Evolutionary conservation across 805 yeast genomes (phyloP).

Genomic region (Candida caryicola): DNA sequence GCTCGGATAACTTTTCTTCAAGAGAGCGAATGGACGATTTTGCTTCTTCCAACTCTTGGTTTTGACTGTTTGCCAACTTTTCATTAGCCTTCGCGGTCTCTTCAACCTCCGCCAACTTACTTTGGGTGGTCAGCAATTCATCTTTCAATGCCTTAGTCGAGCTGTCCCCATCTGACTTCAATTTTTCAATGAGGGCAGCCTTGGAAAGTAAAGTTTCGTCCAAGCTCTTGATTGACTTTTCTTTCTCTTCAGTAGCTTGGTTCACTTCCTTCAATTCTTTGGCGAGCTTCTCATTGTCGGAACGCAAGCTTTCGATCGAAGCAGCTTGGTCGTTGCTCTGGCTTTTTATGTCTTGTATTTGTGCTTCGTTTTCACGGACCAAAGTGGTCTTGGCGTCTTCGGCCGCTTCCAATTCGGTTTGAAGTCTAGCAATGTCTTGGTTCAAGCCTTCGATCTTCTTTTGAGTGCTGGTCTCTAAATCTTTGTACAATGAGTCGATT

Average conservation of each 20-base stretch:
- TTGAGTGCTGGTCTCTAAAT: not conserved
- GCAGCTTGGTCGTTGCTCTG: too few species aligned
- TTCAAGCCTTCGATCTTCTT: not conserved
- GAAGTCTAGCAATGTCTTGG: not conserved
- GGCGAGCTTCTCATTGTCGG: too few species aligned
- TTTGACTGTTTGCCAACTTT: not conserved
- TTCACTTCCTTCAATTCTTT: slow-evolving; percentile 1
- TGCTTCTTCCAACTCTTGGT: not conserved
- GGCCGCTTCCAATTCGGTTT: not conserved
- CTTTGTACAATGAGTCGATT: not conserved
- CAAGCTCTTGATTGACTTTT: not conserved
- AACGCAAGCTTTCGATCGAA: too few species aligned
- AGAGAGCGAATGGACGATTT: not conserved
- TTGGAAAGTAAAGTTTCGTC: not conserved
- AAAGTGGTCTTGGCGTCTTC: not conserved
- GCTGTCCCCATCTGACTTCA: not conserved
- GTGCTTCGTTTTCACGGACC: not conserved
- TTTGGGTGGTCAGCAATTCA: not conserved
- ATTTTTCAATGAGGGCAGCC: too few species aligned
- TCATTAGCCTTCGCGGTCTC: not conserved
- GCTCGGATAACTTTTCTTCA: too few species aligned
- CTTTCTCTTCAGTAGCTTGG: not conserved
- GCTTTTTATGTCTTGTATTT: not conserved
- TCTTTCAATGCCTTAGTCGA: not conserved
- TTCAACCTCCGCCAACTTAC: not conserved